Base-by-base conservation (phyloP, 2,329 filamentous ascomycete species). In the Trichoderma pleuroti region DNA sequence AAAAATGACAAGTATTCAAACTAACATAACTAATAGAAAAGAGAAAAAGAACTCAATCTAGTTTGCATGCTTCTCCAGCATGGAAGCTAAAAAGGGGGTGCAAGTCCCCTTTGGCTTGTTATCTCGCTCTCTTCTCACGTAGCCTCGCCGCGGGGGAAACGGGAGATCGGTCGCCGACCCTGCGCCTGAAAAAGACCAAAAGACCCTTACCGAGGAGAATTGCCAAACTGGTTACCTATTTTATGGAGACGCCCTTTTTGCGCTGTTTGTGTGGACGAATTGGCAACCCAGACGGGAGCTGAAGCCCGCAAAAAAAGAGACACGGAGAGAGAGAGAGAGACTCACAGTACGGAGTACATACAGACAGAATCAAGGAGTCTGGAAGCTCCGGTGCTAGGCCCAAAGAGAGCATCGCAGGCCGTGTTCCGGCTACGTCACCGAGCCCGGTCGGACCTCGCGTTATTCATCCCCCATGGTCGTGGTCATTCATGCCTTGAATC, bases 91-190 rank as follows among this genome's bases (percentile, higher is more conserved):
- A 52, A 30, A 28, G 65, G 54, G 65, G 65, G 49, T 39, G n/a
- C n/a, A n/a, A n/a, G n/a, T n/a, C n/a, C n/a, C n/a, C n/a, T n/a
- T n/a, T n/a, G n/a, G n/a, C 21, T 24, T 39, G 34, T 46, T 46
- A n/a, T 49, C 65, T 68, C 63, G 46, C 46, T 46, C 46, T 66
- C 9, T 21, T 59, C n/a, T 3, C 28, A 52, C 56, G 9, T 59
- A 68, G 65, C 65, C 65, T 68, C 39, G 30, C 39, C 39, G 65
- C 46, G 62, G 56, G 56, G 65, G 56, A 42, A 36, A 68, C 65
- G 65, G 65, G 65, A 68, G 65, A 68, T 68, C 65, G 28, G 65
- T 61, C 56, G 65, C 65, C 65, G 65, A 61, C 65, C 65, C 65
- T 42, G 39, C 21, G 56, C 56, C 42, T 68, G 54, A n/a, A 16